Conservation (phyloP, 2,329 filamentous ascomycete genomes). For the Coleophoma crateriformis region DNA sequence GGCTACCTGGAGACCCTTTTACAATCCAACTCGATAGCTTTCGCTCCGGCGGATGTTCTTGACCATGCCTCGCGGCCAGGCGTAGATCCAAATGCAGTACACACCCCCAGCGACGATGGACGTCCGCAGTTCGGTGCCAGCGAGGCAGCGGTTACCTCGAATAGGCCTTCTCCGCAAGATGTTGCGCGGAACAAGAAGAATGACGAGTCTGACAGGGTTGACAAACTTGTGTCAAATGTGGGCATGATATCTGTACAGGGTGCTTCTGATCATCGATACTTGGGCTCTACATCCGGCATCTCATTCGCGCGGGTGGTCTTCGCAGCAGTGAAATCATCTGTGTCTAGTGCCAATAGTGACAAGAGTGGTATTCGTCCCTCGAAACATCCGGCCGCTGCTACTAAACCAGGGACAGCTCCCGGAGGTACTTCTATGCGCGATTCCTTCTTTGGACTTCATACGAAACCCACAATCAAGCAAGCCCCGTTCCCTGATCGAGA, state of each 20-base stretch:
- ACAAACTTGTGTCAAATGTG: slow-evolving; percentile 63
- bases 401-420: slow-evolving; percentile 29
- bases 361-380: slow-evolving; percentile 55
- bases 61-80: slow-evolving; percentile 48
- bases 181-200: slow-evolving; percentile 34
- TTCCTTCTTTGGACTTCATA: slow-evolving; percentile 95
- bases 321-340: slow-evolving; percentile 76
- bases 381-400: slow-evolving; percentile 43
- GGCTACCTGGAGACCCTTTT: slow-evolving; percentile 77
- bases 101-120: slow-evolving; percentile 24
- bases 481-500: slow-evolving; percentile 78
- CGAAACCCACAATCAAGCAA: slow-evolving; percentile 78
- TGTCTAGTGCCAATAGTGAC: slow-evolving; percentile 61
- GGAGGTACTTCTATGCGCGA: slow-evolving; percentile 81
- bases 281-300: slow-evolving; percentile 83
- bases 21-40: slow-evolving; percentile 61
- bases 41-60: slow-evolving; percentile 66
- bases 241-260: slow-evolving; percentile 75
- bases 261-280: slow-evolving; percentile 71
- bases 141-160: slow-evolving; percentile 6
- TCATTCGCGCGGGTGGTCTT: slow-evolving; percentile 94
- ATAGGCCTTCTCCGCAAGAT: slow-evolving; percentile 19
- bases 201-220: slow-evolving; percentile 55
- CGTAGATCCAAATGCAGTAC: slow-evolving; percentile 19
- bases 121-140: slow-evolving; percentile 13